Evolutionary conservation across 1,284 basidiomycete species (phyloP), one percentile per base, ranked within the genome.

Genomic region (Puccinia hordei): DNA sequence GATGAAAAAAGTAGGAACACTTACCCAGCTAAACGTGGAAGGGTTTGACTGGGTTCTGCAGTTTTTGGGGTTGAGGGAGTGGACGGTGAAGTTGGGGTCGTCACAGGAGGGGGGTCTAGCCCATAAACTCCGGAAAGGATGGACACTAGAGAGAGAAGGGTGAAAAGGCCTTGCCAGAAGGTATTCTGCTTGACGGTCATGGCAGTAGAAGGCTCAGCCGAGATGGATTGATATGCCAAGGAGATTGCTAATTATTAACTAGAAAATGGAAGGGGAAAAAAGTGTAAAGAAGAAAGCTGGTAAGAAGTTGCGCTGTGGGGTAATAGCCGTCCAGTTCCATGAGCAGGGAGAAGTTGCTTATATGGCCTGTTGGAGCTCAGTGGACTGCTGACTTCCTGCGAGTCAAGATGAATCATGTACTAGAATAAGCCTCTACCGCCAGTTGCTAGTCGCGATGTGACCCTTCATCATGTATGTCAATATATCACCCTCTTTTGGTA

Each of bases 81-180:
- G n/a, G n/a, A n/a, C n/a, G n/a, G n/a, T n/a, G n/a, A n/a, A n/a
- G n/a, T n/a, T n/a, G n/a, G n/a, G n/a, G n/a, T n/a, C n/a, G n/a
- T n/a, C n/a, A n/a, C 22, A 22, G 46, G 15, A 33, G 44, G 17
- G 8, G 24, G 1, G 4, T 71, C 46, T 2, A 33, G 13, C 6
- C 44, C 68, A 19, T 19, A 17, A 6, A 24, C 68, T 49, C 15
- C 19, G 30, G 33, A 51, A 27, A 53, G 24, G 27, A 51, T 2
- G 49, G 30, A 30, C 10, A 53, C 1, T 24, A 53, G 2, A 5
- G 68, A 49, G 49, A 71, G 8, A 30, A 71, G 30, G 27, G 44
- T 33, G 68, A 53, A 51, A 38, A 71, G 9, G 33, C 68, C 68
- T 71, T 53, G 44, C 68, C 46, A 71, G 46, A 71, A 71, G 68